Percentiles rank a stretch among this genome's conserved stretches.
These are phyloP conservation scores for Gnomoniopsis smithogilvyi DNA, from an alignment of 2,329 filamentous ascomycete species.

Conservation along the genomic window DNA sequence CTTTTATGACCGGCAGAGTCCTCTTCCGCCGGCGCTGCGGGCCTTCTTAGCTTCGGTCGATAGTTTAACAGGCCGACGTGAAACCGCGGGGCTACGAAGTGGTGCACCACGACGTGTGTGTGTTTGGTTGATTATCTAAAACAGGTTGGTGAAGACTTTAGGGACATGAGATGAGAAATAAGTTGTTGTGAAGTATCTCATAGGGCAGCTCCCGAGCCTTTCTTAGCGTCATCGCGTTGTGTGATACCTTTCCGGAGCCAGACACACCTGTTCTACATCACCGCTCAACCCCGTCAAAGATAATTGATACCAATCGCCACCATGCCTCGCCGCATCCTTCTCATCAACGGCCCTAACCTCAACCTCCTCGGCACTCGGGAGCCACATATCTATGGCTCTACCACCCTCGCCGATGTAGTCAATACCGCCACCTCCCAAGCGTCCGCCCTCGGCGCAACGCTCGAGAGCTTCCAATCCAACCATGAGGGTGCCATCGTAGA, in stretches of 20 bases:
- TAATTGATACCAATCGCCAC: no score
- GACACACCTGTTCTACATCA: no score
- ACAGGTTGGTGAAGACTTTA: no score
- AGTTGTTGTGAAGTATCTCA: no score
- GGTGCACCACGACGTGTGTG: no score
- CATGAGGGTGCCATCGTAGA: slow-evolving; percentile 74
- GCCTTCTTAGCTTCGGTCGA: neutral
- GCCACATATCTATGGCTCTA: slow-evolving; percentile 68
- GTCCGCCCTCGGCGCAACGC: slow-evolving; percentile 37
- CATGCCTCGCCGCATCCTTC: slow-evolving; percentile 52
- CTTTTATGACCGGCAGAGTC: neutral
- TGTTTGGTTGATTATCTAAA: no score
- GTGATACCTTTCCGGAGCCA: no score
- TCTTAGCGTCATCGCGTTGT: no score
- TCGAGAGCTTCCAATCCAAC: slow-evolving; percentile 71
- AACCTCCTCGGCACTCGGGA: slow-evolving; percentile 76
- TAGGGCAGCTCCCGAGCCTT: no score
- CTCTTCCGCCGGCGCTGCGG: slow-evolving; percentile 4
- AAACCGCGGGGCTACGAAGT: no score
- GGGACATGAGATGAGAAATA: no score
- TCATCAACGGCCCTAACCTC: slow-evolving; percentile 81
- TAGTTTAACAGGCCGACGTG: neutral
- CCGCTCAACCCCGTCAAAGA: no score
- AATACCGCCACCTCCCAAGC: slow-evolving; percentile 47
- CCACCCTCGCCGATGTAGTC: slow-evolving; percentile 63